phyloP scores from a whole-genome alignment of 1,284 basidiomycete species.

The Amylostereum areolatum region DNA sequence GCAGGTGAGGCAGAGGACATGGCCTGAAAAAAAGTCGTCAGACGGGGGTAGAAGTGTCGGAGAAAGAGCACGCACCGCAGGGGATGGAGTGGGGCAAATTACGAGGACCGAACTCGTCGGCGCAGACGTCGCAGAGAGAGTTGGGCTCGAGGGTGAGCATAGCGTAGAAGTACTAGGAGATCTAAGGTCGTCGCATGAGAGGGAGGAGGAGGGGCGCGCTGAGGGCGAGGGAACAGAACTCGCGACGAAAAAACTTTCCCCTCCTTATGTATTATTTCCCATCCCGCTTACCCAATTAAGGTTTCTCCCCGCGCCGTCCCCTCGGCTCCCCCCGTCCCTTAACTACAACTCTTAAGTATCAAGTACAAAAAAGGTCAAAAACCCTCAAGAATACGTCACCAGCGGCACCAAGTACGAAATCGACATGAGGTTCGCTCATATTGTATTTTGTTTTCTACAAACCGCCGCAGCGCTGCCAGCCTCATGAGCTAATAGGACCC shows the following conservation, averaged over 20 bases:
- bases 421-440: no score
- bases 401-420: no score
- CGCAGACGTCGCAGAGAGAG: conserved; percentile 80
- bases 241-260: conserved; percentile 13
- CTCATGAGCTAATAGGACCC: no score
- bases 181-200: conserved; percentile 13
- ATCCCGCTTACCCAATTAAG: no score
- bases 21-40: conserved; percentile 39
- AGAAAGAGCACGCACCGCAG: conserved; percentile 47
- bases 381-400: no score
- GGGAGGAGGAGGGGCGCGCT: conserved; percentile 6
- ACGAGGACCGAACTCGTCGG: conserved; percentile 71
- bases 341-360: no score
- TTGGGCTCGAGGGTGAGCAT: conserved; percentile 76
- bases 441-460: no score
- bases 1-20: conserved; percentile 69
- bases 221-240: not conserved
- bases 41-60: conserved; percentile 18
- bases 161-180: conserved; percentile 8
- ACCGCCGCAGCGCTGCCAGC: no score
- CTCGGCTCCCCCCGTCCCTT: no score
- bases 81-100: conserved; percentile 72
- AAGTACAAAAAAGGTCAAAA: no score
- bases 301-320: no score
- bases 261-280: no score